A percentile compares a stretch with the other conserved stretches of the same genome.
Evolutionary conservation across 768 basidiomycete genomes (phyloP).

Genomic region (Auriscalpium microsporum): DNA sequence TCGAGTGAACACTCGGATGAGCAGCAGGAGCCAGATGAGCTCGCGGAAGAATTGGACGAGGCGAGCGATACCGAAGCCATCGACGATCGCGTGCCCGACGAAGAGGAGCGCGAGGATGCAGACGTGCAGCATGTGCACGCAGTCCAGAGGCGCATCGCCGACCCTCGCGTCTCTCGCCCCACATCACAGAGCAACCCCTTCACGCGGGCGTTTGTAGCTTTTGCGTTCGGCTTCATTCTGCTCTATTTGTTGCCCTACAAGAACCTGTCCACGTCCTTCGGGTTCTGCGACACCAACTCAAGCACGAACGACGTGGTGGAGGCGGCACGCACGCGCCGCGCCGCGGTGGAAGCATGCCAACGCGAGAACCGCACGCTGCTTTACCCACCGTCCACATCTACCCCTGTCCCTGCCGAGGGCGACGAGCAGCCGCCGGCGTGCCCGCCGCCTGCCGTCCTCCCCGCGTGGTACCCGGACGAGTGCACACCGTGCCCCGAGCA

Average conservation of each 20-base stretch:
- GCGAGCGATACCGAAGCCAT: slow-evolving; percentile 3
- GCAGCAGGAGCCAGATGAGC: slow-evolving; percentile 2
- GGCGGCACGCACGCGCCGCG: slow-evolving; percentile 33
- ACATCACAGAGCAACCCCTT: slow-evolving; percentile 20
- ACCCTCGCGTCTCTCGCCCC: slow-evolving; percentile 20
- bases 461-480: slow-evolving; percentile 48
- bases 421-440: slow-evolving; percentile 12
- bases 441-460: slow-evolving; percentile 47
- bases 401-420: slow-evolving; percentile 9
- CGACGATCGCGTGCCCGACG: slow-evolving; percentile 2
- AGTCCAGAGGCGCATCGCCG: slow-evolving; percentile 32
- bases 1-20: slow-evolving; percentile 1
- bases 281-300: slow-evolving; percentile 64
- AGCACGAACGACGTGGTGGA: slow-evolving; percentile 52
- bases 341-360: slow-evolving; percentile 49
- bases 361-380: slow-evolving; percentile 43
- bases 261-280: slow-evolving; percentile 57
- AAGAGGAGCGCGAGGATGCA: slow-evolving; percentile 12
- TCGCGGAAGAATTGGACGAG: slow-evolving; percentile 9
- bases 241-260: slow-evolving; percentile 40
- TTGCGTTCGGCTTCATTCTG: slow-evolving; percentile 27
- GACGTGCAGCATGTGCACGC: slow-evolving; percentile 13
- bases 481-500: slow-evolving; percentile 63
- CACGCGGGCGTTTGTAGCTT: slow-evolving; percentile 31
- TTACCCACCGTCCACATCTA: slow-evolving; percentile 22